phyloP scores from a whole-genome alignment of 2,329 filamentous ascomycete species.

The Didymella glomerata region DNA sequence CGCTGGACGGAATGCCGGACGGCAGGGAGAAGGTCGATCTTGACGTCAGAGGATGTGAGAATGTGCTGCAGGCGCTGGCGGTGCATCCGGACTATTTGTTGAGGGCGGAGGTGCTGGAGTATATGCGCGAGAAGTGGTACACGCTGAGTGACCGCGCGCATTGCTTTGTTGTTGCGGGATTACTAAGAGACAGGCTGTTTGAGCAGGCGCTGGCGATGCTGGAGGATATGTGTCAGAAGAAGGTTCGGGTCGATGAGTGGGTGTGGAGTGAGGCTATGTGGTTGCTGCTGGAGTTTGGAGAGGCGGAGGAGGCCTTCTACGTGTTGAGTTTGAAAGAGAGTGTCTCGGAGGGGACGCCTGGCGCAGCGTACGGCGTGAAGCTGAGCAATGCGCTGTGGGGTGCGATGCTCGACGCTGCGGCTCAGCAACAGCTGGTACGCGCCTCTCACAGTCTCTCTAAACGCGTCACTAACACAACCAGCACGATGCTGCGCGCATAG shows the following conservation, averaged over 20 bases:
- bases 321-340: constrained; percentile 64
- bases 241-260: constrained; percentile 70
- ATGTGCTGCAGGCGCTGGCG: constrained; percentile 74
- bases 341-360: constrained; percentile 19
- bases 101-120: constrained; percentile 73
- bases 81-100: constrained; percentile 87
- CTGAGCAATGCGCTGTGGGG: constrained; percentile 69
- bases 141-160: constrained; percentile 67
- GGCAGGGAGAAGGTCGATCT: constrained; percentile 65
- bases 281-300: constrained; percentile 73
- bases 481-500: constrained; percentile 69
- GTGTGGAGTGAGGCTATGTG: constrained; percentile 81
- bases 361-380: constrained; percentile 34
- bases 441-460: not conserved
- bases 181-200: constrained; percentile 82
- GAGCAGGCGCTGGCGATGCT: constrained; percentile 79
- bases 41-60: constrained; percentile 74
- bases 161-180: constrained; percentile 73
- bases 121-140: constrained; percentile 79
- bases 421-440: constrained; percentile 65
- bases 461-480: constrained; percentile 42
- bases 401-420: constrained; percentile 78
- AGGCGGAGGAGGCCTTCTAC: constrained; percentile 78
- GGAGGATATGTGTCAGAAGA: constrained; percentile 69
- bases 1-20: too few relatives aligned